Conservation (phyloP, 2,329 filamentous ascomycete genomes). For the Knoxdaviesia proteae region DNA sequence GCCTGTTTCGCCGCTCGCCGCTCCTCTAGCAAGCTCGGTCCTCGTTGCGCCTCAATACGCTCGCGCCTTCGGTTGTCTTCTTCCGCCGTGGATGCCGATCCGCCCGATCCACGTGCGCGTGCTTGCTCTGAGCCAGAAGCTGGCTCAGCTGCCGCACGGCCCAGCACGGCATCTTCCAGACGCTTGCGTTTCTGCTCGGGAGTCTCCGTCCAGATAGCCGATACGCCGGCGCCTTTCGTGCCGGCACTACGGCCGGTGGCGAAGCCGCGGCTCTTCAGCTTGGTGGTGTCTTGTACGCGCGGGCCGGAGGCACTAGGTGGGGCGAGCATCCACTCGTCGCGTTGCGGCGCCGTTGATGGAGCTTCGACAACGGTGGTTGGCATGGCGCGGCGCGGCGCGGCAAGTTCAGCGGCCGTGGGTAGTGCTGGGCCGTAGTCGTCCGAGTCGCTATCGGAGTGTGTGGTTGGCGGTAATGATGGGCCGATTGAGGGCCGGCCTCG, state of each 20-base stretch:
- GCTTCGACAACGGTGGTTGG: constrained; percentile 10
- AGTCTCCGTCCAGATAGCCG: constrained; percentile 76
- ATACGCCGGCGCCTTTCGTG: constrained; percentile 20
- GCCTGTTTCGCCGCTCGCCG: constrained; percentile 9
- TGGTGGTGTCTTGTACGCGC: constrained; percentile 57
- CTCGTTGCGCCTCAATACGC: constrained; percentile 14
- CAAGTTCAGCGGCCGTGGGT: constrained; percentile 33
- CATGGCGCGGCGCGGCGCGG: constrained; percentile 21
- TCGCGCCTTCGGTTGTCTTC: constrained; percentile 24
- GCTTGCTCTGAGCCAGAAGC: constrained; percentile 3
- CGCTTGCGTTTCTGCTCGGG: constrained; percentile 70
- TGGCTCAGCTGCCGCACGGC: constrained; percentile 30
- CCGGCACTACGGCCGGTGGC: constrained; percentile 33
- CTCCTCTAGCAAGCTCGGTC: constrained; percentile 33
- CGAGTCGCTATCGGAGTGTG: constrained; percentile 19
- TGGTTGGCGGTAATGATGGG: constrained; percentile 8
- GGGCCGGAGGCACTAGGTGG: constrained; percentile 36
- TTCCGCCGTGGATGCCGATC: constrained; percentile 30
- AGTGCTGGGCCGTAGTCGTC: constrained; percentile 40
- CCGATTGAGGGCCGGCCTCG: constrained; percentile 6
- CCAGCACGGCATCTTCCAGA: constrained; percentile 64
- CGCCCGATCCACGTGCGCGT: constrained; percentile 4
- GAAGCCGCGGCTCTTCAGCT: constrained; percentile 65
- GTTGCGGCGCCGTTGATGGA: constrained; percentile 22
- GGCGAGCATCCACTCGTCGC: constrained; percentile 72